A percentile compares a stretch with the other conserved stretches of the same genome.
These are phyloP conservation scores for Rauvolfia tetraphylla DNA, from an alignment of 257 asterid genomes.

Conservation along the genomic window DNA sequence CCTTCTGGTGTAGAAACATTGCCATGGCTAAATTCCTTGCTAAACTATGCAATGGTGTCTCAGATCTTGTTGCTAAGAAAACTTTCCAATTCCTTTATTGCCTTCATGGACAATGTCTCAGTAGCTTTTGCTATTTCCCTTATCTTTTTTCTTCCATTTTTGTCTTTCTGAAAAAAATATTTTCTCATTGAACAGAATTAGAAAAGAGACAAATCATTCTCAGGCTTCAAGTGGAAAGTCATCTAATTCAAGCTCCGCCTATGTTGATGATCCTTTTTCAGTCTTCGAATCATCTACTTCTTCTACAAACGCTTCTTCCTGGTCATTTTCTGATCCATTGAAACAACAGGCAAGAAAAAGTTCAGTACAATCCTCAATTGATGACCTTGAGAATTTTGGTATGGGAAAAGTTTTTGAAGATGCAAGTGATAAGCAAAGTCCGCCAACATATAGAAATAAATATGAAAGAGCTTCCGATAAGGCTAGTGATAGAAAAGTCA, in stretches of 20 bases:
- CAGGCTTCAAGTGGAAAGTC: constrained; percentile 34
- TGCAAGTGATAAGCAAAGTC: constrained; percentile 25
- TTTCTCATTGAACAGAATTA: constrained; percentile 32
- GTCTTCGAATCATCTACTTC: constrained; percentile 47
- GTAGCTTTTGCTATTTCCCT: background rate
- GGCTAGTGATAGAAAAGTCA: background rate
- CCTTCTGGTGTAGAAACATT: background rate
- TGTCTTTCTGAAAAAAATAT: background rate
- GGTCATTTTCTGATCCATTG: constrained; percentile 45
- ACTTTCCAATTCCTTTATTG: background rate
- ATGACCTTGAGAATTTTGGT: constrained; percentile 56
- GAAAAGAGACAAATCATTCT: constrained; percentile 24
- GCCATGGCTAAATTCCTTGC: background rate
- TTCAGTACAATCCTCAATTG: constrained; percentile 39
- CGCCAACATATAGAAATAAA: constrained; percentile 14
- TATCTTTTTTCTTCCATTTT: background rate
- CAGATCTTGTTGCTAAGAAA: background rate
- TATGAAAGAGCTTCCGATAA: background rate
- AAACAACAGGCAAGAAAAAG: constrained; percentile 29
- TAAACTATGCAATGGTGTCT: background rate
- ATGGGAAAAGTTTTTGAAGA: constrained; percentile 32
- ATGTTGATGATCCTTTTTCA: constrained; percentile 58
- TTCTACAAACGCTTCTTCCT: constrained; percentile 31
- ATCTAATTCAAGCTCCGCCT: constrained; percentile 37
- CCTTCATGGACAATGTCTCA: no score